Evolutionary conservation across 2,329 filamentous ascomycete species (phyloP).

Genomic region (Moelleriella libera): DNA sequence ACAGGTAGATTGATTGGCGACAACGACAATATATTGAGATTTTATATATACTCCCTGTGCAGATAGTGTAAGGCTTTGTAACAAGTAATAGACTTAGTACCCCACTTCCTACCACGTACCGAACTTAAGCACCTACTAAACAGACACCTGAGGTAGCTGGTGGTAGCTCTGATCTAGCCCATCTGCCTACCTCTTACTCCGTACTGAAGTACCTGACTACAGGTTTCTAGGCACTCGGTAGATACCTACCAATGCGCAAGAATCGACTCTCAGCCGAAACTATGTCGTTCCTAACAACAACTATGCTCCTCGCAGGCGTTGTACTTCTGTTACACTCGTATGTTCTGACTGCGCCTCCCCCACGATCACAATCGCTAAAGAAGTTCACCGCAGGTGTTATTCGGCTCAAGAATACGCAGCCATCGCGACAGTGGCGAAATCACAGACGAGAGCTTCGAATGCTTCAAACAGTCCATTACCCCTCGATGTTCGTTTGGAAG

Average conservation of each 20-base stretch:
- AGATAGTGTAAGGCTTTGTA: too few relatives aligned
- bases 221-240: neutral
- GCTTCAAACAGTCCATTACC: constrained; percentile 44
- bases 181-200: too few relatives aligned
- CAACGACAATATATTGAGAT: too few relatives aligned
- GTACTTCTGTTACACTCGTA: constrained; percentile 80
- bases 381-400: constrained; percentile 56
- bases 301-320: constrained; percentile 36
- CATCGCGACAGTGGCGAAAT: constrained; percentile 44
- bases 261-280: neutral
- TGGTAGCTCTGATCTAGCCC: too few relatives aligned
- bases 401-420: constrained; percentile 86
- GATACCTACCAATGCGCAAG: neutral
- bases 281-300: neutral
- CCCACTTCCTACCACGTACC: too few relatives aligned
- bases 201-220: too few relatives aligned
- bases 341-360: constrained; percentile 15
- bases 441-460: constrained; percentile 26
- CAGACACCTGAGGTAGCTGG: too few relatives aligned
- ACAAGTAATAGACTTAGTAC: too few relatives aligned
- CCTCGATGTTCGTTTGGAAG: constrained; percentile 77
- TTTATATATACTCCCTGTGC: too few relatives aligned
- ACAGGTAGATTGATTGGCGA: too few relatives aligned
- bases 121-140: too few relatives aligned
- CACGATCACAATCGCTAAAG: neutral